Evolutionary conservation across 208 protist genomes (phyloP).

Genomic region (Leishmania lainsoni): DNA sequence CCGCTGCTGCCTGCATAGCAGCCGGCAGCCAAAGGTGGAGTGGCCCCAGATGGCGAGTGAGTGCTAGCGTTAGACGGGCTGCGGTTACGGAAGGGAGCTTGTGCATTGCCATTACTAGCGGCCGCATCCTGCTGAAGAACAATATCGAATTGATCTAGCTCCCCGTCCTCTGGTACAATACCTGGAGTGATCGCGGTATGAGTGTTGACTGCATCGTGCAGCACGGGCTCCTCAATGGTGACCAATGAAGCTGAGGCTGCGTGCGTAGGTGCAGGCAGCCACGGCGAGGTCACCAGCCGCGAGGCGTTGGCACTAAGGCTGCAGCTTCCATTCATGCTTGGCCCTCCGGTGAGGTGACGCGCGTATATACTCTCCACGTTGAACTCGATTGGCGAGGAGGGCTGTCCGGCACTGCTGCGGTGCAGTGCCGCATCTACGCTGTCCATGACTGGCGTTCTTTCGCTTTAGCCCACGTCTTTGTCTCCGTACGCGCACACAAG

Average conservation of each 20-base stretch:
- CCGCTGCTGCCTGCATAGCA: slow-evolving; percentile 19
- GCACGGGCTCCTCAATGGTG: background rate
- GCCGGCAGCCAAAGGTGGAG: slow-evolving; percentile 20
- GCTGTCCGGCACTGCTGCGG: slow-evolving; percentile 21
- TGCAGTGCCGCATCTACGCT: slow-evolving; percentile 20
- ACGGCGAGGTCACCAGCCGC: slow-evolving; percentile 20
- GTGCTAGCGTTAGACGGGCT: slow-evolving; percentile 16
- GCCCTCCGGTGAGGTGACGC: slow-evolving; percentile 12
- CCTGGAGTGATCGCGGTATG: slow-evolving; percentile 3
- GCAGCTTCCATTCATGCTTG: slow-evolving; percentile 3
- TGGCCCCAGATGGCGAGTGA: slow-evolving; percentile 32
- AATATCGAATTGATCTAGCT: slow-evolving; percentile 75
- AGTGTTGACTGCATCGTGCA: slow-evolving; percentile 6
- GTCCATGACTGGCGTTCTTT: slow-evolving; percentile 17
- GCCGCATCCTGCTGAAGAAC: slow-evolving; percentile 56
- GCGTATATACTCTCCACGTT: slow-evolving; percentile 13
- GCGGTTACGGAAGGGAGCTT: slow-evolving; percentile 11
- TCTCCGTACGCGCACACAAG: background rate
- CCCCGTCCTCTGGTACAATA: slow-evolving; percentile 27
- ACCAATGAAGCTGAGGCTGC: background rate
- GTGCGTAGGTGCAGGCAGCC: slow-evolving; percentile 2
- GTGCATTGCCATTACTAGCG: slow-evolving; percentile 22
- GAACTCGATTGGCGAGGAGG: slow-evolving; percentile 38
- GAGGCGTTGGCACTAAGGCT: slow-evolving; percentile 17
- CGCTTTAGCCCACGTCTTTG: background rate